These are phyloP conservation scores for Saturnispora galanensis DNA, from an alignment of 805 yeast species.

Conservation along the genomic window DNA sequence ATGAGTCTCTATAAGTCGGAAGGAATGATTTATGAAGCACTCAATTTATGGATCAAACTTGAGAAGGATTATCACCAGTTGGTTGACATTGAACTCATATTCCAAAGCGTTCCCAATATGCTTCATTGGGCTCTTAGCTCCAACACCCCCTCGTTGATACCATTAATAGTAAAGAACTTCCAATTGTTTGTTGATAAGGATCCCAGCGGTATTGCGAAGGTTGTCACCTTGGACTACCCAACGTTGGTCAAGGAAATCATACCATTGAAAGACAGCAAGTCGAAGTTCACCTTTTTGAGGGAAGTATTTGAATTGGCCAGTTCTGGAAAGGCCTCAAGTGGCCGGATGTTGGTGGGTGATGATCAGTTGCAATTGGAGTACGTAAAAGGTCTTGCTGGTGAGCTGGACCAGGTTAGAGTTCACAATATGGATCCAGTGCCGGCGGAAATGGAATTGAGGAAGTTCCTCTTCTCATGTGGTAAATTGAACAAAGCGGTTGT, in stretches of 20 bases:
- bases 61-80: slow-evolving; percentile 3
- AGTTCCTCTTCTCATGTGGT: slow-evolving; percentile 15
- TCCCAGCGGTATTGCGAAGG: slow-evolving; percentile 26
- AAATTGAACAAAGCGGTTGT: slow-evolving; percentile 13
- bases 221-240: slow-evolving; percentile 31
- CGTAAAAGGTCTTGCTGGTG: slow-evolving; percentile 4
- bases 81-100: slow-evolving; percentile 15
- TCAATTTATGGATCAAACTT: slow-evolving; percentile 41
- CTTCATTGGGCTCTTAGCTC: slow-evolving; percentile 18
- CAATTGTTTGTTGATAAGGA: slow-evolving; percentile 23
- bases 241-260: slow-evolving; percentile 31
- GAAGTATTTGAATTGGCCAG: slow-evolving; percentile 21
- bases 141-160: slow-evolving; percentile 16
- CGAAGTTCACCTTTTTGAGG: slow-evolving; percentile 28
- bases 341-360: slow-evolving; percentile 19
- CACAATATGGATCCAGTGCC: not conserved
- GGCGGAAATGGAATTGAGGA: slow-evolving; percentile 3
- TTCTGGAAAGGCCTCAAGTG: slow-evolving; percentile 16
- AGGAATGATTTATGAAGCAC: slow-evolving; percentile 40
- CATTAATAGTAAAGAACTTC: slow-evolving; percentile 24
- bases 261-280: slow-evolving; percentile 18
- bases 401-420: not conserved
- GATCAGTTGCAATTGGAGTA: slow-evolving; percentile 13
- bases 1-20: slow-evolving; percentile 47
- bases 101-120: slow-evolving; percentile 25